Percentiles rank a stretch among this genome's conserved stretches.
phyloP scores from a whole-genome alignment of 441 rosid genomes.

The Geranium incanum region DNA sequence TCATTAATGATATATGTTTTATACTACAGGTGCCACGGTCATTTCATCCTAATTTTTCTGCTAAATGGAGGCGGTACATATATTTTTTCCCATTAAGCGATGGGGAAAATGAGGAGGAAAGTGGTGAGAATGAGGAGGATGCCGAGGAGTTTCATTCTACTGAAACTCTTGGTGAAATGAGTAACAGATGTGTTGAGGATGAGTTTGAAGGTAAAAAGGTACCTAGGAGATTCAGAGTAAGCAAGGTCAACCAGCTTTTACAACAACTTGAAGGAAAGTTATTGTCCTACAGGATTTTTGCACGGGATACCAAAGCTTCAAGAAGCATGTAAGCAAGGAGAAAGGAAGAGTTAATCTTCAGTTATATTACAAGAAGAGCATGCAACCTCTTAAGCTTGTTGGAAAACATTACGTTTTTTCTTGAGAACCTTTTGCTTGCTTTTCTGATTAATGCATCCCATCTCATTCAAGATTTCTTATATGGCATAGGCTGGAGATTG shows the following conservation, averaged over 20 bases:
- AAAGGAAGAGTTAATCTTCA: background rate
- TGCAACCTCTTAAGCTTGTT: background rate
- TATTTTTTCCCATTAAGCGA: slow-evolving; percentile 73
- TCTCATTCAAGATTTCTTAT: background rate
- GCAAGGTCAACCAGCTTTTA: slow-evolving; percentile 66
- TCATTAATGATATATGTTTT: slow-evolving; percentile 6
- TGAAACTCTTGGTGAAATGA: background rate
- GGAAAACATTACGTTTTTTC: too few relatives aligned
- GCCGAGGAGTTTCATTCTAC: slow-evolving; percentile 20
- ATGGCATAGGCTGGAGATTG: background rate
- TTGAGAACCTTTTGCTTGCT: background rate
- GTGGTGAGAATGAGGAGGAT: slow-evolving; percentile 26
- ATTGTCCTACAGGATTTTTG: slow-evolving; percentile 78
- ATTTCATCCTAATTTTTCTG: slow-evolving; percentile 95
- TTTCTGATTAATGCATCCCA: background rate
- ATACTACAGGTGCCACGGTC: slow-evolving; percentile 64
- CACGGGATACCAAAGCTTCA: slow-evolving; percentile 92
- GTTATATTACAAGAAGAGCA: slow-evolving; percentile 11
- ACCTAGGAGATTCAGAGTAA: slow-evolving; percentile 47
- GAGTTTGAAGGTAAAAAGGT: slow-evolving; percentile 37
- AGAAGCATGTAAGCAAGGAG: slow-evolving; percentile 66
- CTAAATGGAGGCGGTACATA: slow-evolving; percentile 91
- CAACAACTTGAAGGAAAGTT: slow-evolving; percentile 74
- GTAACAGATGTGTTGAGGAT: slow-evolving; percentile 20
- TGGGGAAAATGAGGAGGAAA: slow-evolving; percentile 36